Conservation (phyloP, 2,329 filamentous ascomycete species). For the Periconia sp. region DNA sequence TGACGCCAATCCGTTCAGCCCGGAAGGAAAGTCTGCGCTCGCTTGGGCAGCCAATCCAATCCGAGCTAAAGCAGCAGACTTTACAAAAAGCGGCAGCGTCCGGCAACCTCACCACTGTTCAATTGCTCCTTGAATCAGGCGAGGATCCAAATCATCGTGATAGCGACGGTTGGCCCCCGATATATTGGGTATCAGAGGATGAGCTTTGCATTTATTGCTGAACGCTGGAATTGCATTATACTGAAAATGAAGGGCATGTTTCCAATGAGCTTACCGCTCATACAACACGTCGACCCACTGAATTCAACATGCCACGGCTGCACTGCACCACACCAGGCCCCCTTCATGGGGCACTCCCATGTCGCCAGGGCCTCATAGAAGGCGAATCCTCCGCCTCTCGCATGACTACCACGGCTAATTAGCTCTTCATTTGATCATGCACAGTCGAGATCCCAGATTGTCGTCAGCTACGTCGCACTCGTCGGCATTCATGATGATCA, state of each 20-base stretch:
- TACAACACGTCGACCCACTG: background rate
- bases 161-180: background rate
- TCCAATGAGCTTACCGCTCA: too few species aligned
- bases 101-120: background rate
- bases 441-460: constrained; percentile 1
- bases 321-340: background rate
- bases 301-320: background rate
- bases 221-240: too few species aligned
- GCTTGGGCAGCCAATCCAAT: background rate
- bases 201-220: too few species aligned
- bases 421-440: constrained; percentile 1
- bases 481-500: too few species aligned
- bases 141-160: background rate
- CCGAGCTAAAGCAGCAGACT: too few species aligned
- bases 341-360: background rate
- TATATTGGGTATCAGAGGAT: background rate
- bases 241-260: too few species aligned
- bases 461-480: too few species aligned
- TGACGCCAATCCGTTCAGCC: background rate
- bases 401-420: constrained; percentile 1
- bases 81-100: too few species aligned
- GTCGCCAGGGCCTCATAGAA: background rate
- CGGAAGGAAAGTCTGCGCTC: background rate
- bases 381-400: background rate
- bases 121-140: background rate